Percentiles rank a stretch among this genome's conserved stretches.
phyloP scores from a whole-genome alignment of 495 filamentous ascomycete species.

The Aspergillus asperescens region DNA sequence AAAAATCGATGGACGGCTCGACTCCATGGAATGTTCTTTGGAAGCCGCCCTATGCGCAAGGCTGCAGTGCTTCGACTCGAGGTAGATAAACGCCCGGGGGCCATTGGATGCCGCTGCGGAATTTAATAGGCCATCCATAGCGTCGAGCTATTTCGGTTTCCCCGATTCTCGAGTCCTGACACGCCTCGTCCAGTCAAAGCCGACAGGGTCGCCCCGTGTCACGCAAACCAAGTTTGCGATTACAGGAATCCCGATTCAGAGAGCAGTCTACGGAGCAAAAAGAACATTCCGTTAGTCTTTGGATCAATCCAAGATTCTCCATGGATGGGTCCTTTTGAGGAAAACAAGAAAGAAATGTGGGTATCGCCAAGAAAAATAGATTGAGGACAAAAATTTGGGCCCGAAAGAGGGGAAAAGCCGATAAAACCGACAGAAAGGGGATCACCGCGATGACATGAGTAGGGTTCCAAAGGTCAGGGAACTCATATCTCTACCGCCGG shows the following conservation, averaged over 20 bases:
- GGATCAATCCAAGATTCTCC: constrained; percentile 15
- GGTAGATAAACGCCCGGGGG: not conserved
- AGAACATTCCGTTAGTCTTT: constrained; percentile 37
- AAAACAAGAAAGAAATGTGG: not conserved
- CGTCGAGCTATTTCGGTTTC: constrained; percentile 4
- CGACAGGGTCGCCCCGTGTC: constrained; percentile 11
- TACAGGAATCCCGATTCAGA: constrained; percentile 74
- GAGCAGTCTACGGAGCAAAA: constrained; percentile 52
- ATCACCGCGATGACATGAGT: constrained; percentile 34
- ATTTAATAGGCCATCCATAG: constrained; percentile 9
- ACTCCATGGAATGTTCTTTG: not conserved
- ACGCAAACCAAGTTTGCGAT: constrained; percentile 19
- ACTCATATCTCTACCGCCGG: constrained; percentile 34
- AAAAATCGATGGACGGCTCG: not conserved
- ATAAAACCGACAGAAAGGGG: constrained; percentile 13
- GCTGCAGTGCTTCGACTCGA: constrained; percentile 5
- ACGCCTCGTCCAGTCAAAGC: constrained; percentile 11
- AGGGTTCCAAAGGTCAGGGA: constrained; percentile 34
- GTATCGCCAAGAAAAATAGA: constrained; percentile 21
- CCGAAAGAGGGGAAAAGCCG: not conserved
- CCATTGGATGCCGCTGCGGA: not conserved
- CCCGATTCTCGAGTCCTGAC: constrained; percentile 2
- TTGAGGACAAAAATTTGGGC: constrained; percentile 18
- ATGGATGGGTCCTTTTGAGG: constrained; percentile 11
- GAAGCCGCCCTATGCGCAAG: constrained; percentile 11